A percentile compares a stretch with the other conserved stretches of the same genome.
phyloP scores from a whole-genome alignment of 1,284 basidiomycete genomes.

The Amylostereum areolatum region DNA sequence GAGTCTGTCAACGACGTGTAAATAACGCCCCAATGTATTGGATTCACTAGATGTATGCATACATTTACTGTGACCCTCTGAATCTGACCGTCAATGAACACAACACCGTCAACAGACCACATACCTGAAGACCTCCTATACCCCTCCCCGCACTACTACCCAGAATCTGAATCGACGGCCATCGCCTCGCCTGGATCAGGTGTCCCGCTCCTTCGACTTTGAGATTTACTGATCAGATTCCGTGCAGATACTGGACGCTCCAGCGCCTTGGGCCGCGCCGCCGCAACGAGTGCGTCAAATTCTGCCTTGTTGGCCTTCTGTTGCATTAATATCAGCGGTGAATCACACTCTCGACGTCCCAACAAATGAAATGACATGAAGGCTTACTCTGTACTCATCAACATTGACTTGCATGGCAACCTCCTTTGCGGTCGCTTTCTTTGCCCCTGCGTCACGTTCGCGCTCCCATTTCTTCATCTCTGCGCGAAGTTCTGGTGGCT shows the following conservation, averaged over 20 bases:
- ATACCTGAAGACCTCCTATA: too few relatives aligned
- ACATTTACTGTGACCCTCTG: too few relatives aligned
- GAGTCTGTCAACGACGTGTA: too few relatives aligned
- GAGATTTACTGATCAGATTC: not conserved
- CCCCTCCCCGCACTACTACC: too few relatives aligned
- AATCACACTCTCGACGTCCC: not conserved
- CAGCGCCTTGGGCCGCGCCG: constrained; percentile 27
- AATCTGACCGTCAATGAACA: too few relatives aligned
- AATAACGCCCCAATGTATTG: too few relatives aligned
- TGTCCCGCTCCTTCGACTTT: not conserved
- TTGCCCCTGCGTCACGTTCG: constrained; percentile 20
- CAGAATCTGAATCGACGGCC: not conserved
- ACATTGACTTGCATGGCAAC: constrained; percentile 34
- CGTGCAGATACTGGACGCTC: not conserved
- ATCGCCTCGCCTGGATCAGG: not conserved
- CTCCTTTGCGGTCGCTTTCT: constrained; percentile 33
- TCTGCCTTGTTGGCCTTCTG: constrained; percentile 40
- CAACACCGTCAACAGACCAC: too few relatives aligned
- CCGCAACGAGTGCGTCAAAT: constrained; percentile 36
- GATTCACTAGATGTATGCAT: too few relatives aligned
- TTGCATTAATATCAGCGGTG: constrained; percentile 1
- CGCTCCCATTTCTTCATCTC: constrained; percentile 61
- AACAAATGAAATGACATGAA: not conserved
- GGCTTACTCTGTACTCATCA: constrained; percentile 41
- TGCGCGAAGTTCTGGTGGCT: constrained; percentile 37